These are phyloP conservation scores for Penicillium verrucosum DNA, from an alignment of 2,329 filamentous ascomycete species.

Conservation along the genomic window DNA sequence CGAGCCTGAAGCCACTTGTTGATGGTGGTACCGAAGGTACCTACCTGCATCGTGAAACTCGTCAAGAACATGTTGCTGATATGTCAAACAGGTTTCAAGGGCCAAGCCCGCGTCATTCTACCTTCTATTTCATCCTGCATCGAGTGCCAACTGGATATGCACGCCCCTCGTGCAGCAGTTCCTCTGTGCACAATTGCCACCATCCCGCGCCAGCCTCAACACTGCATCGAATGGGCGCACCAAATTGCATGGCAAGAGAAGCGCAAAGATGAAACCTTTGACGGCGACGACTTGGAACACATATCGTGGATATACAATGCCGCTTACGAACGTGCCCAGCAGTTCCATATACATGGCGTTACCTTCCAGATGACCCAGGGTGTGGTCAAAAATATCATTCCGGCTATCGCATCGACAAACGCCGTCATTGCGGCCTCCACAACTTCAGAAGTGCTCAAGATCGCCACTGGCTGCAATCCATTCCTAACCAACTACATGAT, in stretches of 20 bases:
- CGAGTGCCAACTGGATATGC: constrained; percentile 98
- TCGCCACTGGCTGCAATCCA: constrained; percentile 78
- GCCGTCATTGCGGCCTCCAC: constrained; percentile 93
- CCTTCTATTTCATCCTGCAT: constrained; percentile 94
- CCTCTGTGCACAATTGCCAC: constrained; percentile 94
- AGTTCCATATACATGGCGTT: constrained; percentile 88
- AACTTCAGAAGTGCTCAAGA: constrained; percentile 96
- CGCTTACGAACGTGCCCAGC: constrained; percentile 72
- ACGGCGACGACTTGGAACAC: constrained; percentile 95
- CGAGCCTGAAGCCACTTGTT: constrained; percentile 87
- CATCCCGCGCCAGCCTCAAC: constrained; percentile 93
- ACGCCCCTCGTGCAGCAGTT: constrained; percentile 93
- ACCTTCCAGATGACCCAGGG: constrained; percentile 96
- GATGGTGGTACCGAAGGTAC: constrained; percentile 90
- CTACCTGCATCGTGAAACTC: constrained; percentile 1
- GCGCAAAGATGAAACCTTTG: constrained; percentile 76
- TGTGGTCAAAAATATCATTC: constrained; percentile 99
- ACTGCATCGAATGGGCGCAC: constrained; percentile 98
- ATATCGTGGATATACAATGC: constrained; percentile 95
- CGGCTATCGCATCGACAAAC: constrained; percentile 95
- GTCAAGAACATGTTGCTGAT: constrained; percentile 15
- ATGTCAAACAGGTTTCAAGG: constrained; percentile 72
- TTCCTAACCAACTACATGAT: constrained; percentile 96
- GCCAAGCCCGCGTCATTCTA: constrained; percentile 86
- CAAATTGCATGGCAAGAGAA: constrained; percentile 94